Conservation (phyloP, 139 green algal genomes). For the Volvox africanus region DNA sequence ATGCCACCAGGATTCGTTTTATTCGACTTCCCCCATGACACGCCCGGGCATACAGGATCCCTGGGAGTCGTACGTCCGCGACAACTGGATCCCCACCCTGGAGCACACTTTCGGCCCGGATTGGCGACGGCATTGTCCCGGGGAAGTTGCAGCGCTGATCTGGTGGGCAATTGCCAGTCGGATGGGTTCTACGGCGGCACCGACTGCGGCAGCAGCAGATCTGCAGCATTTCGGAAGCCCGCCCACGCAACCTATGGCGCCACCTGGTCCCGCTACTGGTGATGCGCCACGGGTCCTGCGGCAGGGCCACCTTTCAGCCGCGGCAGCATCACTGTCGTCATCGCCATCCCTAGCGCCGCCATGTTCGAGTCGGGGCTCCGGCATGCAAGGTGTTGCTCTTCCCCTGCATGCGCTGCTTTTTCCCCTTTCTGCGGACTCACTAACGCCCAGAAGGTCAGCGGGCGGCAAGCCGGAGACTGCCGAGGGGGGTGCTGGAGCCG, state of each 20-base stretch:
- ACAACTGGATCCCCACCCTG: slow-evolving; percentile 40
- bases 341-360: not conserved
- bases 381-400: not conserved
- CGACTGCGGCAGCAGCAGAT: not conserved
- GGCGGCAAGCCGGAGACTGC: too few relatives aligned
- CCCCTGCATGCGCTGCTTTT: slow-evolving; percentile 17
- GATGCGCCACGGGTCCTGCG: too few relatives aligned
- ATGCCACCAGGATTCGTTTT: too few relatives aligned
- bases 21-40: too few relatives aligned
- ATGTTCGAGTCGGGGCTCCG: not conserved
- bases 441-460: not conserved
- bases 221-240: too few relatives aligned
- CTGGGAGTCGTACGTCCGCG: slow-evolving; percentile 16
- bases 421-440: not conserved
- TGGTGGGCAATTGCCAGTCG: slow-evolving; percentile 35
- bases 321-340: too few relatives aligned
- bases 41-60: slow-evolving; percentile 10
- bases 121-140: slow-evolving; percentile 30
- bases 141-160: slow-evolving; percentile 29
- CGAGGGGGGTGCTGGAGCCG: too few relatives aligned
- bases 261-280: too few relatives aligned
- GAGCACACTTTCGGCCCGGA: slow-evolving; percentile 27
- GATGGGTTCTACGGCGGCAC: not conserved
- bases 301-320: too few relatives aligned
- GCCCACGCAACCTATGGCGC: too few relatives aligned